Evolutionary conservation across 805 yeast species (phyloP), one percentile per base, ranked within the genome.

Genomic region (Ogataea henricii): DNA sequence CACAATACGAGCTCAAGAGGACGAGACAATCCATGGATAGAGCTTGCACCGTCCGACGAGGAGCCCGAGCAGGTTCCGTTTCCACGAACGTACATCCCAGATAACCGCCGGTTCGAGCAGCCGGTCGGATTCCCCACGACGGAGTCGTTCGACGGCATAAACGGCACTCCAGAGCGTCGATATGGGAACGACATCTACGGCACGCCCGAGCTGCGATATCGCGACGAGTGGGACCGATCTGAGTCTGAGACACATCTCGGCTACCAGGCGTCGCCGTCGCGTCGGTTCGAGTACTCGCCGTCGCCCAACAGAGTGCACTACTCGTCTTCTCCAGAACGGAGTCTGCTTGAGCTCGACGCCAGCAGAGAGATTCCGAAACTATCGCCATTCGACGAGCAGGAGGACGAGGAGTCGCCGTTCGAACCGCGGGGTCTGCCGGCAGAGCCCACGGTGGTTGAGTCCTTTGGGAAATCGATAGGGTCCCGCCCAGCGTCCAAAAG

Each of bases 241-340:
- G 47, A 36, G 4, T 45, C 56, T 10, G 45, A 40, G 23, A 49
- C 47, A 27, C 42, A 40, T 1, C 32, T 41, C 5, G 46, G 40
- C 14, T 25, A 16, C 13, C 51, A 55, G 1, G 44, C 51, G 6
- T 58, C 62, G 2, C 42, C 42, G 16, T 17, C 25, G 23, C 32
- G 33, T 57, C 64, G 8, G 40, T 45, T 49, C 7, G 43, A 49
- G n/a, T 50, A 49, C 30, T 49, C 58, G 18, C 54, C 58, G 3
- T 53, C 61, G 4, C 59, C 61, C 2, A 54, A 50, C 17, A 50
- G 47, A 39, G 32, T 48, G 17, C 18, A 50, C n/a, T 53, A 50
- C 33, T 52, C 62, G 2, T 54, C 60, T 0, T 60, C 66, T 6
- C 62, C 63, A 3, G 52, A 52, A 17, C 20, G 20, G 33, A 40